phyloP scores from a whole-genome alignment of 2,329 filamentous ascomycete species.

The Amesomyces nigricolor region DNA sequence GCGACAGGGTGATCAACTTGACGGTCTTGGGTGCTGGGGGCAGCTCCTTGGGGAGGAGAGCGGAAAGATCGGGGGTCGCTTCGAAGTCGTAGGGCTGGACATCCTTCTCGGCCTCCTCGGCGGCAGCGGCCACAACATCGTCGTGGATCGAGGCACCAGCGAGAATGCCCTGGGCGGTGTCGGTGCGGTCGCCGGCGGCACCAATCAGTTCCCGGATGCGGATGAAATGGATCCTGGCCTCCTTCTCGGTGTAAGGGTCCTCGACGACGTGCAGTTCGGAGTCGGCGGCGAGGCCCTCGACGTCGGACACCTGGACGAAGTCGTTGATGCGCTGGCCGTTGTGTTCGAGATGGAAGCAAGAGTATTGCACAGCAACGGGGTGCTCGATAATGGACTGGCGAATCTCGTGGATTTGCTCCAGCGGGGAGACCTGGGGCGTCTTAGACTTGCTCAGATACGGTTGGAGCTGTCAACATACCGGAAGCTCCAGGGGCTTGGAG shows the following conservation, averaged over 20 bases:
- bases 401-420: constrained; percentile 96
- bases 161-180: constrained; percentile 77
- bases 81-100: constrained; percentile 73
- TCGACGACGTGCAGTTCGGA: constrained; percentile 79
- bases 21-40: constrained; percentile 79
- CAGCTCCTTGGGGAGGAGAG: constrained; percentile 62
- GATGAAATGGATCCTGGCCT: constrained; percentile 90
- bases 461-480: constrained; percentile 51
- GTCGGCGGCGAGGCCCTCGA: constrained; percentile 69
- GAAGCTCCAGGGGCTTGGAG: constrained; percentile 74
- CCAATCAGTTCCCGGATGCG: constrained; percentile 89
- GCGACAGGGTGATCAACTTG: constrained; percentile 79
- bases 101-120: constrained; percentile 39
- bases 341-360: constrained; percentile 96
- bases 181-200: constrained; percentile 80
- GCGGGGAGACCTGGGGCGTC: constrained; percentile 65
- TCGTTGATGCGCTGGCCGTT: constrained; percentile 88
- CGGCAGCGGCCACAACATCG: constrained; percentile 52
- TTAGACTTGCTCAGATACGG: constrained; percentile 20
- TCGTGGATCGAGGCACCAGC: constrained; percentile 86
- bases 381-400: constrained; percentile 94
- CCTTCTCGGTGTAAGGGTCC: constrained; percentile 97
- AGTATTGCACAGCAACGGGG: constrained; percentile 90
- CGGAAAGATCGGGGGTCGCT: constrained; percentile 59
- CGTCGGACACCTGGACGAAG: constrained; percentile 85